phyloP scores from a whole-genome alignment of 2,329 filamentous ascomycete genomes.

The Paecilomyces variotii region DNA sequence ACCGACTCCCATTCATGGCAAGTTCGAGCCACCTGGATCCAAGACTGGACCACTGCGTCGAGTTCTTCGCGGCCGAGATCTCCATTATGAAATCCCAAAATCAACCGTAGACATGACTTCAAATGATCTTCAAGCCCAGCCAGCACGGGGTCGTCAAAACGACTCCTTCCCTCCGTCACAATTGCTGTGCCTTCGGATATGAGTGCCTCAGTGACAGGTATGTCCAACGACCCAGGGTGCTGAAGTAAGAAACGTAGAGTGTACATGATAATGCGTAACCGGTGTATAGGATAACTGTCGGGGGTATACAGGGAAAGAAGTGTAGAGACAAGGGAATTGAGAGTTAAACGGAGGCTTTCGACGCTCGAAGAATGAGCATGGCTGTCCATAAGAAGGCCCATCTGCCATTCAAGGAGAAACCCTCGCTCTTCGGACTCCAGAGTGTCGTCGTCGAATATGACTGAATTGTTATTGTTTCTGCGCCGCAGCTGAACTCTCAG shows the following conservation, averaged over 20 bases:
- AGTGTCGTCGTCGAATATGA: slow-evolving; percentile 24
- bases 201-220: slow-evolving; percentile 16
- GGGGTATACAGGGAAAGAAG: slow-evolving; percentile 27
- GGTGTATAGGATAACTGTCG: slow-evolving; percentile 27
- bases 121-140: slow-evolving; percentile 19
- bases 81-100: slow-evolving; percentile 26
- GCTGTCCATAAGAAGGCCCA: slow-evolving; percentile 26
- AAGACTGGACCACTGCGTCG: slow-evolving; percentile 24
- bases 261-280: slow-evolving; percentile 26
- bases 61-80: slow-evolving; percentile 19
- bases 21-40: slow-evolving; percentile 33
- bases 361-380: slow-evolving; percentile 18
- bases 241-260: slow-evolving; percentile 28
- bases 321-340: slow-evolving; percentile 19
- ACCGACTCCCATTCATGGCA: slow-evolving; percentile 39
- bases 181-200: slow-evolving; percentile 17
- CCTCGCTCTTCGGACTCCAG: slow-evolving; percentile 20
- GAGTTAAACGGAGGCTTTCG: slow-evolving; percentile 18
- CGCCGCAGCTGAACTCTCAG: slow-evolving; percentile 28
- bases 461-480: slow-evolving; percentile 15
- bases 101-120: slow-evolving; percentile 26
- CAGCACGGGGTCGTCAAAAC: slow-evolving; percentile 20
- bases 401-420: slow-evolving; percentile 30
- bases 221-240: slow-evolving; percentile 19
- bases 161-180: slow-evolving; percentile 9